Conservation (phyloP, 2,329 filamentous ascomycete genomes). For the Pochonia chlamydosporia region DNA sequence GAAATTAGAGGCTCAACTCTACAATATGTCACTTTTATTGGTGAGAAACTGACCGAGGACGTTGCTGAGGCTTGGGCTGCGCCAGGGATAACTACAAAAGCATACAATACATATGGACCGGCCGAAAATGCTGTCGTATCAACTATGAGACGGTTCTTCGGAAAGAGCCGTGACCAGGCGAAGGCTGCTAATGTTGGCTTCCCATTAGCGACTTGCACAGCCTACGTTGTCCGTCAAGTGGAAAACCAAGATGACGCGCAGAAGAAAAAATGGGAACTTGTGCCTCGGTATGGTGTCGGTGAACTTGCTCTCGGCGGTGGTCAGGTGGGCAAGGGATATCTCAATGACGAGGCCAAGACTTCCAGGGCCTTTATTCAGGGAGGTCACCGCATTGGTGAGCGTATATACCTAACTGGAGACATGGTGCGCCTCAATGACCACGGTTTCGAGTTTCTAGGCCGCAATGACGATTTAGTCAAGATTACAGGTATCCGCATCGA, state of each 20-base stretch:
- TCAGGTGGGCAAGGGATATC: slow-evolving; percentile 28
- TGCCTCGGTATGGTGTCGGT: slow-evolving; percentile 51
- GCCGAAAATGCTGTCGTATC: slow-evolving; percentile 21
- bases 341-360: slow-evolving; percentile 14
- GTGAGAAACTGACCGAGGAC: slow-evolving; percentile 53
- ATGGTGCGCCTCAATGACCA: slow-evolving; percentile 20
- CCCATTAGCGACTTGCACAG: slow-evolving; percentile 14
- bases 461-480: slow-evolving; percentile 18
- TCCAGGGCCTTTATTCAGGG: slow-evolving; percentile 13
- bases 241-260: not conserved
- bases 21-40: slow-evolving; percentile 53
- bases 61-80: slow-evolving; percentile 53
- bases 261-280: slow-evolving; percentile 20
- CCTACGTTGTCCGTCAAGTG: slow-evolving; percentile 14
- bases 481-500: slow-evolving; percentile 18
- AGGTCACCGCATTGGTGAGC: slow-evolving; percentile 10
- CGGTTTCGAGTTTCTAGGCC: slow-evolving; percentile 16
- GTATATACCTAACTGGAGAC: slow-evolving; percentile 28
- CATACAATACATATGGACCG: slow-evolving; percentile 22
- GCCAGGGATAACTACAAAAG: slow-evolving; percentile 13
- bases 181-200: slow-evolving; percentile 20
- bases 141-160: slow-evolving; percentile 18
- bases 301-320: slow-evolving; percentile 58
- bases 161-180: slow-evolving; percentile 12
- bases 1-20: slow-evolving; percentile 32